Base-by-base conservation (phyloP, 2,329 filamentous ascomycete species). In the Leptographium flavum region DNA sequence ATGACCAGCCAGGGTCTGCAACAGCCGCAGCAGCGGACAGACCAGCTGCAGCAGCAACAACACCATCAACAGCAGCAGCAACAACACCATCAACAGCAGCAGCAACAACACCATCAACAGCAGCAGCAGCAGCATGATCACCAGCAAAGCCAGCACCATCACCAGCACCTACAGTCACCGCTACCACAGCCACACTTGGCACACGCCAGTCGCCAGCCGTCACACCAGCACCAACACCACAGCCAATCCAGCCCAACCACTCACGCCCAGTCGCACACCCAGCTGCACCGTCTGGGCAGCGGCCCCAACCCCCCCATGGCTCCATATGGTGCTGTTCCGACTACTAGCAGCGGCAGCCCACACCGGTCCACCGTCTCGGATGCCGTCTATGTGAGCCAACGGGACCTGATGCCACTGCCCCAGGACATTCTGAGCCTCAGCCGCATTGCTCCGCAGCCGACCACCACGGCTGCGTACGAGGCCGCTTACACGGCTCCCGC, bases 391-490 rank as follows among this genome's bases (percentile, higher is more conserved):
- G 74, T 67, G 67, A 71, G 64, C 68, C 74, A 69, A 63, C 75
- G 59, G 71, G 80, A 67, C 71, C 74, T 83, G 74, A 77, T 83
- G 67, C 78, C 73, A 63, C 65, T 76, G 62, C 70, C 76, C 54
- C 78, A 84, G 81, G 87, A 94, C 68, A 70, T 90, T 46, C 65
- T 87, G 59, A 74, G 63, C 59, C 65, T 81, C 55, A 81, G 80
- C 60, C 79, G 86, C 52, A 63, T 76, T 59, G 40, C 50, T 4
- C 48, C 45, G 1, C 73, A 69, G 53, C 57, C 70, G 42, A 67
- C 73, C 46, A 70, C 71, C 14, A 67, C 76, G 46, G 77, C 83
- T 51, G 77, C 77, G 38, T 86, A 85, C 60, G 83, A 88, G 56
- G 63, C 77, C 4, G 70, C 79, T 27, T 81, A 87, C 56, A 74